Conservation (phyloP, 139 green algal species). For the Volvox reticuliferus region DNA sequence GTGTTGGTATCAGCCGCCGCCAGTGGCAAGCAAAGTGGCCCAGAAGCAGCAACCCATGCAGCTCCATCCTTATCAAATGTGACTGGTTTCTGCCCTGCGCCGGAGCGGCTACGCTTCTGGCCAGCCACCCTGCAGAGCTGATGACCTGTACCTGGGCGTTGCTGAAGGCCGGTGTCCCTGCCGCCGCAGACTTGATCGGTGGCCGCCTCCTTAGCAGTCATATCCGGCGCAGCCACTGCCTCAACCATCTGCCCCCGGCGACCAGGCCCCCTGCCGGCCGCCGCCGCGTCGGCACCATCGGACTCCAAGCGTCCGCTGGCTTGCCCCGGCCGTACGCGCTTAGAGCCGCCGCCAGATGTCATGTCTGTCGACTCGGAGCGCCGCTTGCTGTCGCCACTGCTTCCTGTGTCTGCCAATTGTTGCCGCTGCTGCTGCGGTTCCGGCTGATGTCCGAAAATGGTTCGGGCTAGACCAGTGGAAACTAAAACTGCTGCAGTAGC, state of each 20-base stretch:
- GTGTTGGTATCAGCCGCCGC: not conserved
- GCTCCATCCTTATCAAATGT: not conserved
- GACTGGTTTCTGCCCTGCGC: not conserved
- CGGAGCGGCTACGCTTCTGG: conserved; percentile 11
- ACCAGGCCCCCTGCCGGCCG: too few species aligned
- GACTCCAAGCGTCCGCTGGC: not conserved
- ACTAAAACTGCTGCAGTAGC: not conserved
- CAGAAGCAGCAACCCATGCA: not conserved
- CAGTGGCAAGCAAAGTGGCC: not conserved
- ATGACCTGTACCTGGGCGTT: not conserved
- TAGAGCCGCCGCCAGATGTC: not conserved
- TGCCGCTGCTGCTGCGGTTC: not conserved
- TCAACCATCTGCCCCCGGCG: too few species aligned
- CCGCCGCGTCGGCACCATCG: not conserved
- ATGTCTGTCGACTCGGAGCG: not conserved
- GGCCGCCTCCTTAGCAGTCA: too few species aligned
- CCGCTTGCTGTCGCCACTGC: conserved; percentile 8
- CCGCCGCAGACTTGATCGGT: not conserved
- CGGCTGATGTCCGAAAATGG: not conserved
- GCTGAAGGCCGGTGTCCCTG: not conserved
- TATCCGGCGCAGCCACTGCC: too few species aligned
- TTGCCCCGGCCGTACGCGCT: not conserved
- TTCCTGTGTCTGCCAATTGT: not conserved
- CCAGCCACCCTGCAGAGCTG: not conserved
- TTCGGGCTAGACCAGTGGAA: too few species aligned